Conservation (phyloP, 2,329 filamentous ascomycete species). For the Geoglossum cookeanum region DNA sequence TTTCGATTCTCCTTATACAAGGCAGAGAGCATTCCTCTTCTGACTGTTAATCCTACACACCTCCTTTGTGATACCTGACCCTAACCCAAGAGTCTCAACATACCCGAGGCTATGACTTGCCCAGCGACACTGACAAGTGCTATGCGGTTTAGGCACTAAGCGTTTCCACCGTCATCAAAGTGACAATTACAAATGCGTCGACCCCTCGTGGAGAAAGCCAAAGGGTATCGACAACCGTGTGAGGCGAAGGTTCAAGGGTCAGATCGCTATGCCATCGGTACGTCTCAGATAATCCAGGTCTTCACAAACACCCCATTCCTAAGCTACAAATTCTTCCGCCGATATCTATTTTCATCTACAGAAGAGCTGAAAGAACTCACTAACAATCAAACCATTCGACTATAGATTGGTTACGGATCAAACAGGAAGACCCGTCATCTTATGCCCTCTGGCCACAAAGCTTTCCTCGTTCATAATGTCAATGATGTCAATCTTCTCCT, state of each 20-base stretch:
- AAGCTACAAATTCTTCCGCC: background rate
- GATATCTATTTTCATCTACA: background rate
- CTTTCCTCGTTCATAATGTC: constrained; percentile 96
- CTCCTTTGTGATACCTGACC: background rate
- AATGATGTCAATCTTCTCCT: constrained; percentile 92
- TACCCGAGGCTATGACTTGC: background rate
- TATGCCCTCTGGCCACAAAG: constrained; percentile 98
- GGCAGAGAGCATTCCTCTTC: background rate
- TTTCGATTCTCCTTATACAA: background rate
- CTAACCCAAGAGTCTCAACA: background rate
- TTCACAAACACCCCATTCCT: background rate
- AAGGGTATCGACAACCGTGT: constrained; percentile 99
- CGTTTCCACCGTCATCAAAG: constrained; percentile 94
- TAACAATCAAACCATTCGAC: constrained; percentile 3
- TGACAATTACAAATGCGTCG: constrained; percentile 89
- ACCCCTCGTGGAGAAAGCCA: constrained; percentile 89
- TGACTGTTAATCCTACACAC: background rate
- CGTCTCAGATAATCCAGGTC: constrained; percentile 22
- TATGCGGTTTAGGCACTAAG: constrained; percentile 53
- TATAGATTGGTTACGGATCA: constrained; percentile 90
- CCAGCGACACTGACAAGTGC: background rate
- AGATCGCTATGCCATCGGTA: constrained; percentile 96
- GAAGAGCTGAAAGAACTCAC: constrained; percentile 6
- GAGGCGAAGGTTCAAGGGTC: constrained; percentile 91
- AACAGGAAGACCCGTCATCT: constrained; percentile 99